Base-by-base conservation (phyloP, 208 protist genomes). In the Spongospora subterranea region DNA sequence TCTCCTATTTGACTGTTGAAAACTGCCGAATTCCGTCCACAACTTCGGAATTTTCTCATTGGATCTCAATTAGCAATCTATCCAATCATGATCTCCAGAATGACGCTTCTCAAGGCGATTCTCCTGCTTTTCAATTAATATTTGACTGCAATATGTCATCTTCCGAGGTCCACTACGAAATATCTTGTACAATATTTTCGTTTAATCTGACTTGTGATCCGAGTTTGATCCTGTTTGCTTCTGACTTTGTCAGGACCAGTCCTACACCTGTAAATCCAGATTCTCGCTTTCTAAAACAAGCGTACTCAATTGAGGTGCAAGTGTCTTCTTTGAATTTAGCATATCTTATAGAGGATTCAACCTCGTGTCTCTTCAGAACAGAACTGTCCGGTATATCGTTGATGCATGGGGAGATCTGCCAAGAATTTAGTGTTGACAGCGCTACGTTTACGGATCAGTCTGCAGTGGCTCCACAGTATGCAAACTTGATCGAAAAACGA, bases 401-500 rank as follows among this genome's bases (percentile, higher is more conserved):
- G 13, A 29, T 24, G 24, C 24, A 6, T 6, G 24, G 24, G 6
- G 50, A 60, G 13, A 24, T 29, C 24, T 60, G 50, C 50, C 50
- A 60, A 29, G 17, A 82, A 13, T 13, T 82, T 6, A 40, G 17
- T 13, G 13, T 82, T 35, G 71, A 82, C 13, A 43, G 35, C 71
- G 6, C n/a, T 6, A 17, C 71, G 11, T 6, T 82, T 35, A 43
- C 40, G 17, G 71, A 82, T 43, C 6, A 82, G 17, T 43, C 17
- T n/a, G n/a, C 71, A 6, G 6, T 35, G n/a, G 71, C n/a, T 82
- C 71, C 71, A 43, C 17, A 82, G n/a, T 82, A 82, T n/a, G n/a
- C 71, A 6, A 82, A 82, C 40, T n/a, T 82, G 11, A 13, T 82
- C 71, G 71, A n/a, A n/a, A 82, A 82, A 35, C 6, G 17, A n/a